Evolutionary conservation across 306 rosid species (phyloP), one percentile per base, ranked within the genome.

Genomic region (Quercus alba): DNA sequence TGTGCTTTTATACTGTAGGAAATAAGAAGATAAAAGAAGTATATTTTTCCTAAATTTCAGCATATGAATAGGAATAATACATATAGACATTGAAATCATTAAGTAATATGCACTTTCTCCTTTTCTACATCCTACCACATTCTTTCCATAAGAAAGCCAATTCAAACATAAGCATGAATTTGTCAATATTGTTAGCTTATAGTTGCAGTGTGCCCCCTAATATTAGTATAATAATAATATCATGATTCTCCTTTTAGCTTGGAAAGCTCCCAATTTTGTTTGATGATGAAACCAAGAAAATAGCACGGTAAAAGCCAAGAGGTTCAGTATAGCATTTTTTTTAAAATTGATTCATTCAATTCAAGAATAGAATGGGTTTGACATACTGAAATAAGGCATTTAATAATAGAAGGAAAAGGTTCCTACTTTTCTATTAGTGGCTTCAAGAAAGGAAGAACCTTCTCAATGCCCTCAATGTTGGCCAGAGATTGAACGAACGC

Each of bases 401-500:
- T 66, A 72, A 55, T 59, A 61, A n/a, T 26, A 71, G 56, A 70
- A 77, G 73, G 72, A 77, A 75, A 79, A 81, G 56, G 49, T 73
- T 76, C 97, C 81, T 85, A 94, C 98, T 78, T 87, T 67, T 91
- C 83, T 74, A 92, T 85, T 56, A 92, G 17, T 46, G 87, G 83
- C 89, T 72, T 79, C 89, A 94, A 84, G 90, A 94, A 94, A 74
- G 97, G 99, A 70, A 94, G n/a, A 82, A 78, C 85, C 86, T 90
- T 90, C 89, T 79, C 71, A 62, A 94, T 92, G 15, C 89, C 67
- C 78, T 91, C 97, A 67, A 94, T 90, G 88, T 92, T 94, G 80
- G 98, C 98, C 56, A 94, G 85, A 75, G 97, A 91, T 81, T 92
- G 98, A 80, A 94, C 98, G 11, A 94, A 81, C 19, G 95, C 97